Conservation (phyloP, 257 asterid species). For the Salvia miltiorrhiza region DNA sequence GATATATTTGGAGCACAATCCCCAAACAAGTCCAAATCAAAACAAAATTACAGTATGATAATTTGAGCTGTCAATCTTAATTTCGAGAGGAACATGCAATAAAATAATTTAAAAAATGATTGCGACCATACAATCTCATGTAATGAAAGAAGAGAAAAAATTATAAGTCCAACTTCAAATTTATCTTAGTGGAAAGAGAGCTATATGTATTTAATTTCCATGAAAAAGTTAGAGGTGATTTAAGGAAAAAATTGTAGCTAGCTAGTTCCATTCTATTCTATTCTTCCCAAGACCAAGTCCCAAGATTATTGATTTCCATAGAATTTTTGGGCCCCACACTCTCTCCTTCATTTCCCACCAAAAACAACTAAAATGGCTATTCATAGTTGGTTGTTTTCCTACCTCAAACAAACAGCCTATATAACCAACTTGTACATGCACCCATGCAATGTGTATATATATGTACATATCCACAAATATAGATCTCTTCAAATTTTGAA, state of each 20-base stretch:
- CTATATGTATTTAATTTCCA: too few relatives aligned
- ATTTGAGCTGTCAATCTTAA: too few relatives aligned
- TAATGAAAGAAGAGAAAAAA: too few relatives aligned
- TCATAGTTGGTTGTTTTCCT: slow-evolving; percentile 4
- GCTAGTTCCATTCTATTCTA: too few relatives aligned
- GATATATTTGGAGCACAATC: too few relatives aligned
- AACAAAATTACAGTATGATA: too few relatives aligned
- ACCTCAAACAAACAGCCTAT: slow-evolving; percentile 18
- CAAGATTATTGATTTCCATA: slow-evolving; percentile 10
- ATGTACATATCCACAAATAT: neutral
- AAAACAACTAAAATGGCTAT: neutral
- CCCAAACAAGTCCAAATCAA: too few relatives aligned
- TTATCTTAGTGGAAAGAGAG: too few relatives aligned
- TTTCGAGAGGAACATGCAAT: too few relatives aligned
- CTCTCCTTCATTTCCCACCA: slow-evolving; percentile 16
- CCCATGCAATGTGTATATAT: neutral
- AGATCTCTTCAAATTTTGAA: neutral
- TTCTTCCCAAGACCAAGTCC: slow-evolving; percentile 26
- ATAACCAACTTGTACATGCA: slow-evolving; percentile 7
- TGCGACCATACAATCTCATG: too few relatives aligned
- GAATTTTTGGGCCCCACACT: slow-evolving; percentile 2
- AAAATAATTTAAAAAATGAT: too few relatives aligned
- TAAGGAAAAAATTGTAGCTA: neutral
- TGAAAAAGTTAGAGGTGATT: neutral
- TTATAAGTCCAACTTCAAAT: too few relatives aligned